These are phyloP conservation scores for Artemisia tridentata DNA, from an alignment of 129 eudicot species.

Conservation along the genomic window DNA sequence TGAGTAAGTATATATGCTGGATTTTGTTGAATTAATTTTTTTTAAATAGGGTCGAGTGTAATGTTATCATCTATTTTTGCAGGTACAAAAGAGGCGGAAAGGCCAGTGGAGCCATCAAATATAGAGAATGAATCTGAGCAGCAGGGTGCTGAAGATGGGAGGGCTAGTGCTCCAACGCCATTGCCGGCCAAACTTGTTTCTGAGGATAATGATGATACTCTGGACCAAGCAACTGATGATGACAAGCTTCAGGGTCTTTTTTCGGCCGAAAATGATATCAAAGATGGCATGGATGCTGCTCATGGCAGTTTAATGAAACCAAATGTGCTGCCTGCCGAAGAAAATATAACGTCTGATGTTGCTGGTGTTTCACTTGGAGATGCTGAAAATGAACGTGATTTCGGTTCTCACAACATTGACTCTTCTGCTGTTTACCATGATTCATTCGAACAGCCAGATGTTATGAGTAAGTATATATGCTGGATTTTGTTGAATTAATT, in stretches of 20 bases:
- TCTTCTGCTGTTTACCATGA: slow-evolving; percentile 12
- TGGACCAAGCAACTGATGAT: background rate
- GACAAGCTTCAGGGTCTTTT: slow-evolving; percentile 3
- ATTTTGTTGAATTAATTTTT: slow-evolving; percentile 3
- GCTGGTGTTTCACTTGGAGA: slow-evolving; percentile 1
- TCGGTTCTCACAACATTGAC: background rate
- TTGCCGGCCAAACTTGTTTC: slow-evolving; percentile 6
- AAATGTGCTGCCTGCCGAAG: background rate
- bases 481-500: slow-evolving; percentile 2
- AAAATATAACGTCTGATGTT: background rate
- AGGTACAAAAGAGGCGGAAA: slow-evolving; percentile 30
- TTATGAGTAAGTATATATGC: slow-evolving; percentile 22
- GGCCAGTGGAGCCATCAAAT: background rate
- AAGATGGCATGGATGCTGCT: slow-evolving; percentile 8
- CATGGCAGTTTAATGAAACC: background rate
- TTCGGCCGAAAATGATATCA: background rate
- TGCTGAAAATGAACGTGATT: slow-evolving; percentile 5
- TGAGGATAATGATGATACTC: slow-evolving; percentile 3
- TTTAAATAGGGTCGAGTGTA: background rate
- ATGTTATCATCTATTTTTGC: slow-evolving; percentile 18
- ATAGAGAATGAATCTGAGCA: background rate
- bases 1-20: slow-evolving; percentile 19
- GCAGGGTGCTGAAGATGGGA: slow-evolving; percentile 1
- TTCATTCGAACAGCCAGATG: slow-evolving; percentile 14
- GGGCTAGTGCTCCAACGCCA: background rate